phyloP scores from a whole-genome alignment of 176 grass and related monocot genomes.

The Rhynchospora breviuscula region DNA sequence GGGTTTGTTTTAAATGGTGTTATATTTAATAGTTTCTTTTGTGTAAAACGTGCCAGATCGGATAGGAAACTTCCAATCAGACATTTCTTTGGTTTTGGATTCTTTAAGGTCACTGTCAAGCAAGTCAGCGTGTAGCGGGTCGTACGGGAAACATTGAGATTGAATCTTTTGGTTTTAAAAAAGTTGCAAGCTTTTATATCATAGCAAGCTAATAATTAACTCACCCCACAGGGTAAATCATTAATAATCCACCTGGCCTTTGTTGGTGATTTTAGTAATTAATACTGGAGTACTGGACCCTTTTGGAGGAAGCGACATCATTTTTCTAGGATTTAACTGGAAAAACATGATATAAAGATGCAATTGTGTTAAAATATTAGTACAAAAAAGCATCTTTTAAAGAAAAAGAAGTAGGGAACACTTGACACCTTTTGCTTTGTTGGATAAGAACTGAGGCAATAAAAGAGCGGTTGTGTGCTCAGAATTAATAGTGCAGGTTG shows the following conservation, averaged over 20 bases:
- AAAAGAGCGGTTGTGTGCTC: not conserved
- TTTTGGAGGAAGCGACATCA: slow-evolving; percentile 5
- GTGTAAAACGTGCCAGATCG: slow-evolving; percentile 23
- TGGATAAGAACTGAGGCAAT: not conserved
- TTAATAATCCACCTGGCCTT: not conserved
- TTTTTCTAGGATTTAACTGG: not conserved
- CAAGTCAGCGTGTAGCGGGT: not conserved
- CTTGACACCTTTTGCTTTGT: not conserved
- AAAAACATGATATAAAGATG: not conserved
- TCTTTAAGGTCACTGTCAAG: not conserved
- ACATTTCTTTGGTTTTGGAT: not conserved
- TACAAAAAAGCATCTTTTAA: not conserved
- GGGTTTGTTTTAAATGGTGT: slow-evolving; percentile 5
- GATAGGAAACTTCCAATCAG: slow-evolving; percentile 3
- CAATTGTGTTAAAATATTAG: not conserved
- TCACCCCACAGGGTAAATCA: not conserved
- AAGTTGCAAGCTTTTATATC: not conserved
- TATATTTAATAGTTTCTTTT: not conserved
- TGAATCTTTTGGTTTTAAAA: not conserved
- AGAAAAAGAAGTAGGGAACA: not conserved
- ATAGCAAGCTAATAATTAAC: not conserved
- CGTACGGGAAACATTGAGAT: not conserved
- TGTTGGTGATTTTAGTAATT: not conserved
- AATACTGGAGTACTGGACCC: not conserved
- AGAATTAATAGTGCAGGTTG: not conserved